A percentile compares a stretch with the other conserved stretches of the same genome.
Evolutionary conservation across 225 moss, liverwort and hornwort species (phyloP).

Genomic region (Marchantia paleacea): DNA sequence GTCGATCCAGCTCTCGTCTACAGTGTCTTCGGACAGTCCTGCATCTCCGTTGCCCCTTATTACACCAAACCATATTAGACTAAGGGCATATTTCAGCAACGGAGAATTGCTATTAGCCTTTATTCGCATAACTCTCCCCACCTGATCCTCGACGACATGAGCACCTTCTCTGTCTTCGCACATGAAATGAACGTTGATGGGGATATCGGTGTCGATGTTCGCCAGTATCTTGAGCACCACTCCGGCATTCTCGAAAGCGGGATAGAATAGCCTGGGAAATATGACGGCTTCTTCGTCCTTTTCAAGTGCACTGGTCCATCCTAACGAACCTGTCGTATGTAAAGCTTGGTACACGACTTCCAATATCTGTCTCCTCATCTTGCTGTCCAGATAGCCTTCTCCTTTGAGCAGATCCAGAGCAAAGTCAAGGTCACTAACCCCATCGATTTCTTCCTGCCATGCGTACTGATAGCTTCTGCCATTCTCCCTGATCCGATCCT

Average conservation of each 20-base stretch:
- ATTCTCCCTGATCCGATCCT: slow-evolving; percentile 45
- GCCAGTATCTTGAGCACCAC: slow-evolving; percentile 47
- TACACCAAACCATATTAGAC: slow-evolving; percentile 24
- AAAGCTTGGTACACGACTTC: background rate
- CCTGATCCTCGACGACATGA: slow-evolving; percentile 59
- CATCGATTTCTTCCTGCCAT: slow-evolving; percentile 61
- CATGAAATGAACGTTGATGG: slow-evolving; percentile 56
- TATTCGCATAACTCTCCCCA: slow-evolving; percentile 45
- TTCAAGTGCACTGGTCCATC: background rate
- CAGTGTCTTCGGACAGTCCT: background rate
- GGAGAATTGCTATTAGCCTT: slow-evolving; percentile 20
- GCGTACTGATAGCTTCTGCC: slow-evolving; percentile 47
- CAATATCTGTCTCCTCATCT: slow-evolving; percentile 4
- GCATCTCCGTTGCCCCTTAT: slow-evolving; percentile 1
- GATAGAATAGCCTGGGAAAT: slow-evolving; percentile 27
- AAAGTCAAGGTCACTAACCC: slow-evolving; percentile 42
- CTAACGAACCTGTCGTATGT: background rate
- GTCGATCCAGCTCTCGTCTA: background rate
- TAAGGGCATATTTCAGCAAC: slow-evolving; percentile 10
- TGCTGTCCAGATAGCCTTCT: slow-evolving; percentile 5
- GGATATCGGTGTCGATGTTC: slow-evolving; percentile 41
- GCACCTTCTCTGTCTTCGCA: slow-evolving; percentile 65
- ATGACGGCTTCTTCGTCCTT: slow-evolving; percentile 5
- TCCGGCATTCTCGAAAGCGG: slow-evolving; percentile 50
- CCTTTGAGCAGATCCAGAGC: slow-evolving; percentile 16